Conservation (phyloP, 139 green algal species). For the Spirogloea muscicola region DNA sequence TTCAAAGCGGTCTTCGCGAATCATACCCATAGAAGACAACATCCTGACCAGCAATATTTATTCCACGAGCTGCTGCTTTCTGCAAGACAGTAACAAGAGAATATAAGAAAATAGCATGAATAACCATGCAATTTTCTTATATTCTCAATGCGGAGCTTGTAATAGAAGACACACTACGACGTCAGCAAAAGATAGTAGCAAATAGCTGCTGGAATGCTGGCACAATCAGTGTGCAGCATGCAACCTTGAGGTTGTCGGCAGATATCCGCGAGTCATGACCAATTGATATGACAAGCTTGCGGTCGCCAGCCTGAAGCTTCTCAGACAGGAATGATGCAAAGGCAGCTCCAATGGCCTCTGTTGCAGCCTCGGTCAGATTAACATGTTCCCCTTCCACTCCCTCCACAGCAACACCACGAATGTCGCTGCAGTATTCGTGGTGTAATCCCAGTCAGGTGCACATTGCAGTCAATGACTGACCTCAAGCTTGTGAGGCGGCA, state of each 20-base stretch:
- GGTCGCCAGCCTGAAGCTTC: neutral
- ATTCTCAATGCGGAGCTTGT: too few species aligned
- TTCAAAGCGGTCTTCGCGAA: too few species aligned
- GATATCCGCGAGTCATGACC: constrained; percentile 36
- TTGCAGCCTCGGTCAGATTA: constrained; percentile 63
- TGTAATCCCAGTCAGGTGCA: neutral
- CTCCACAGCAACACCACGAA: constrained; percentile 83
- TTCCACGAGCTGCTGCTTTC: too few species aligned
- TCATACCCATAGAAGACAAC: too few species aligned
- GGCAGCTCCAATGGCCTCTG: constrained; percentile 72
- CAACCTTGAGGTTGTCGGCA: constrained; percentile 8
- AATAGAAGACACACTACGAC: too few species aligned
- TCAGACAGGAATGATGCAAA: constrained; percentile 71
- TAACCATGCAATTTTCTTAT: too few species aligned
- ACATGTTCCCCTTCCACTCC: constrained; percentile 67
- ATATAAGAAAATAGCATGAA: too few species aligned
- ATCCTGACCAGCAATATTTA: too few species aligned
- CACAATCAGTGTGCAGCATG: constrained; percentile 48
- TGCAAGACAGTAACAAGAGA: too few species aligned
- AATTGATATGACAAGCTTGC: constrained; percentile 7
- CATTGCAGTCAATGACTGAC: neutral
- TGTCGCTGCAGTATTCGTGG: constrained; percentile 55
- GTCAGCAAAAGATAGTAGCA: neutral
- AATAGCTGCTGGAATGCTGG: neutral
- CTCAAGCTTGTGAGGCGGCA: neutral